phyloP scores from a whole-genome alignment of 2,329 filamentous ascomycete genomes.

The Chrysosporium queenslandicum region DNA sequence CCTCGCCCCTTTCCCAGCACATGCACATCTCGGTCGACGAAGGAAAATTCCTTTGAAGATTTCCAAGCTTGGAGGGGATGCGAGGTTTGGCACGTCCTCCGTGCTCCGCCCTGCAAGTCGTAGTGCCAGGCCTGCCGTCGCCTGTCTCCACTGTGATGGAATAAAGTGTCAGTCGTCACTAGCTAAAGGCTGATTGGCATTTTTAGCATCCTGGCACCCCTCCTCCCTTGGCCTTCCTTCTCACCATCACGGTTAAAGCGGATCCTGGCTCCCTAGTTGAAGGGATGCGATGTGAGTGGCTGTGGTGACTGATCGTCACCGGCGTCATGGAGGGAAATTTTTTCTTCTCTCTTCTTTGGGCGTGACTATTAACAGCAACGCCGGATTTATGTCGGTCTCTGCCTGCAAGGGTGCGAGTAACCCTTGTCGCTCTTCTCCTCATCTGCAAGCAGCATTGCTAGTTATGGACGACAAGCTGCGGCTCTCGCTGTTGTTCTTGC shows the following conservation, averaged over 20 bases:
- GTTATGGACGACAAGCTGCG: too few relatives aligned
- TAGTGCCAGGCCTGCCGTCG: background rate
- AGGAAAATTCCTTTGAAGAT: background rate
- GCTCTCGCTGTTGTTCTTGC: too few relatives aligned
- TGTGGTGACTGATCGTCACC: background rate
- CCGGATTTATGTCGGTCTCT: too few relatives aligned
- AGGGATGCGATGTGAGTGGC: constrained; percentile 2
- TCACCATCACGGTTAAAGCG: constrained; percentile 5
- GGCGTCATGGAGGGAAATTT: constrained; percentile 1
- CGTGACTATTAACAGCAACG: too few relatives aligned
- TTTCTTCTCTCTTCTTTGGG: background rate
- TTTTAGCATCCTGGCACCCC: background rate
- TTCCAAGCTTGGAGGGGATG: background rate
- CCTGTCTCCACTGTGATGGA: background rate
- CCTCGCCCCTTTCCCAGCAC: background rate
- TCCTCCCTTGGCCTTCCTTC: background rate
- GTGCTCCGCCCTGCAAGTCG: too few relatives aligned
- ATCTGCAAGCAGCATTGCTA: too few relatives aligned
- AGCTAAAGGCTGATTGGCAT: background rate
- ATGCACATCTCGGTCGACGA: background rate
- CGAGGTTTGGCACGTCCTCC: too few relatives aligned
- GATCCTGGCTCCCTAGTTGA: background rate
- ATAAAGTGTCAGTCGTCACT: background rate
- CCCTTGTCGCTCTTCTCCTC: background rate
- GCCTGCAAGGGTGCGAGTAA: too few relatives aligned